Evolutionary conservation across 768 basidiomycete genomes (phyloP).

Genomic region (Mycena maculata): DNA sequence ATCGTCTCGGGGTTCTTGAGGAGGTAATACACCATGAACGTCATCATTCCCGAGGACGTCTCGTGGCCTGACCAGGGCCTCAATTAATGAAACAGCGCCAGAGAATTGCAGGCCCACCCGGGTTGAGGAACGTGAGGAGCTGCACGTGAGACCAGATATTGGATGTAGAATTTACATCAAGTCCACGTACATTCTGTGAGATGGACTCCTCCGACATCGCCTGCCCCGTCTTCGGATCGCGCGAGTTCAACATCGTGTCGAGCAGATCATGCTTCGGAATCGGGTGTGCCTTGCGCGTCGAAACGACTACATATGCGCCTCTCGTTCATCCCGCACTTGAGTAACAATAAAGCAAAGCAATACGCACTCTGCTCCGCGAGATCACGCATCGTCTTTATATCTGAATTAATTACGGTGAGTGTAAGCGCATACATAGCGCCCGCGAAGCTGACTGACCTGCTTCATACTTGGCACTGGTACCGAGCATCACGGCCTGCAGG

Average conservation of each 20-base stretch:
- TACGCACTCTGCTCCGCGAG: slow-evolving; percentile 52
- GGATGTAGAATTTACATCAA: background rate
- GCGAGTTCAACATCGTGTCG: slow-evolving; percentile 57
- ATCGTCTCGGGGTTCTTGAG: slow-evolving; percentile 55
- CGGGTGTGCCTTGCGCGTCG: slow-evolving; percentile 50
- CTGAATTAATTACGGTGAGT: too few relatives aligned
- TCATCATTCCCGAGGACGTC: slow-evolving; percentile 49
- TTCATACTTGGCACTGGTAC: slow-evolving; percentile 52
- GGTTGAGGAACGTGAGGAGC: slow-evolving; percentile 62
- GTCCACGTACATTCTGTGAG: slow-evolving; percentile 50
- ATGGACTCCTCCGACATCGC: slow-evolving; percentile 55
- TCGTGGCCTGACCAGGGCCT: slow-evolving; percentile 37
- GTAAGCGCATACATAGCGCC: too few relatives aligned
- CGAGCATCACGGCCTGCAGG: slow-evolving; percentile 48
- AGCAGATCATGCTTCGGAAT: slow-evolving; percentile 56
- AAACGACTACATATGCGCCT: slow-evolving; percentile 46
- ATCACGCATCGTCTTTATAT: slow-evolving; percentile 54
- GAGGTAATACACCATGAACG: slow-evolving; percentile 56
- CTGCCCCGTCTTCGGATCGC: slow-evolving; percentile 58
- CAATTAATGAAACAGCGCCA: background rate
- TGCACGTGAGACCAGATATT: slow-evolving; percentile 19
- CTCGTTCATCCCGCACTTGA: background rate
- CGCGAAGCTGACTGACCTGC: too few relatives aligned
- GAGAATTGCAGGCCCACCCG: slow-evolving; percentile 42
- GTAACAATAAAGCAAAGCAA: background rate